Conservation (phyloP, 768 basidiomycete species). For the Tulasnella sp. region DNA sequence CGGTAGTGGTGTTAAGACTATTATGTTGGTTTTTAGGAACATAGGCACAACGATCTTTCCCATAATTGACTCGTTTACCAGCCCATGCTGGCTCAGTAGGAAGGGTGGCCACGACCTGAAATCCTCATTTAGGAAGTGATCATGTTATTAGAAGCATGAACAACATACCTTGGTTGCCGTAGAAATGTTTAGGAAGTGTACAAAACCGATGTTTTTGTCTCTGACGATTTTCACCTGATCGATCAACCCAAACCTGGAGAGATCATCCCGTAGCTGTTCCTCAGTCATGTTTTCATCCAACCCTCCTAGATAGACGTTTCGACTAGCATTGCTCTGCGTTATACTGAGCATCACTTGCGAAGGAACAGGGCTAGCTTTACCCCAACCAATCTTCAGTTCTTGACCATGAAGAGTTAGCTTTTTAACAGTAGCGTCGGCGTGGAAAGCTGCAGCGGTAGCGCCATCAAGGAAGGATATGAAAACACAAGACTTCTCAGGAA, state of each 20-base stretch:
- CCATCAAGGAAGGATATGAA: constrained; percentile 97
- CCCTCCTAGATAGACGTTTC: constrained; percentile 94
- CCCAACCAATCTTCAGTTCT: constrained; percentile 98
- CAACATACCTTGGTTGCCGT: constrained; percentile 78
- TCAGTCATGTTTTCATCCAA: constrained; percentile 84
- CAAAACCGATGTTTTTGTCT: constrained; percentile 98
- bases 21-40: constrained; percentile 86
- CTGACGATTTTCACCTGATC: constrained; percentile 99
- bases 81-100: constrained; percentile 89
- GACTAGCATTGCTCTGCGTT: constrained; percentile 78
- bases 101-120: constrained; percentile 81
- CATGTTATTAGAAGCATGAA: constrained; percentile 3
- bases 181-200: constrained; percentile 92
- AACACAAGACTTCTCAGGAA: constrained; percentile 94
- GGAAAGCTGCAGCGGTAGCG: constrained; percentile 86
- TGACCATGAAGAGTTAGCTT: constrained; percentile 87
- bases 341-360: constrained; percentile 78
- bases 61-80: constrained; percentile 93
- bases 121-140: neutral
- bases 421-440: constrained; percentile 91
- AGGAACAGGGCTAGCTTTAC: constrained; percentile 83
- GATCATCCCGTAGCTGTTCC: constrained; percentile 80
- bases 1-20: constrained; percentile 8
- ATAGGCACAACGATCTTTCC: constrained; percentile 97
- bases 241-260: constrained; percentile 86